Percentiles rank a stretch among this genome's conserved stretches.
Evolutionary conservation across 2,329 filamentous ascomycete species (phyloP).

Genomic region (Colletotrichum orbiculare): DNA sequence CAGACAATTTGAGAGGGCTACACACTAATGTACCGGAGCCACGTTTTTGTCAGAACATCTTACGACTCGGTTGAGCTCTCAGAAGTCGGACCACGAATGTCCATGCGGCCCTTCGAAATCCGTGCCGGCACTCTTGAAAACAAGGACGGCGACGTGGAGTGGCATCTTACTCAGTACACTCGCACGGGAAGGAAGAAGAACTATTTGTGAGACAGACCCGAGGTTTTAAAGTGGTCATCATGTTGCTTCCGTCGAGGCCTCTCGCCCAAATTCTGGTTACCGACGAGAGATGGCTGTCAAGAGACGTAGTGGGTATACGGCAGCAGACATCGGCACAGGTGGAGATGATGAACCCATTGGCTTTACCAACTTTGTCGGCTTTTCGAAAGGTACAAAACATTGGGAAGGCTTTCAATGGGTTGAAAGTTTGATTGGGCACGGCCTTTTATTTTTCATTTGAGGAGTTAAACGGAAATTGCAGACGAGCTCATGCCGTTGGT

Average conservation of each 20-base stretch:
- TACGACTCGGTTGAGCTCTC: constrained; percentile 87
- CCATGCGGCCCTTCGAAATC: constrained; percentile 90
- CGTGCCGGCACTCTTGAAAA: constrained; percentile 91
- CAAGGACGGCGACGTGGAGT: constrained; percentile 95
- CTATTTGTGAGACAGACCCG: constrained; percentile 72
- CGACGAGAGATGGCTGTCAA: no score
- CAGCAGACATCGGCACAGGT: no score
- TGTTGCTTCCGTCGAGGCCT: not conserved
- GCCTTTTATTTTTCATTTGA: no score
- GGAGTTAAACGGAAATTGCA: no score
- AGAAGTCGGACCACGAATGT: constrained; percentile 83
- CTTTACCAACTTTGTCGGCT: not conserved
- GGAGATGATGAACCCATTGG: no score
- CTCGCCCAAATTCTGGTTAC: no score
- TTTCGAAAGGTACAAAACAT: not conserved
- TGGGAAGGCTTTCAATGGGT: not conserved
- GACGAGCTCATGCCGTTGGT: no score
- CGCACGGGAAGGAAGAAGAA: constrained; percentile 95
- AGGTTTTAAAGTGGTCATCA: not conserved
- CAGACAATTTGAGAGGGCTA: not conserved
- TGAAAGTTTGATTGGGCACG: not conserved
- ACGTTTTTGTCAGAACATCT: constrained; percentile 92
- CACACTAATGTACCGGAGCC: constrained; percentile 31
- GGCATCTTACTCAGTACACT: constrained; percentile 96
- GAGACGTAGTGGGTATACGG: no score